phyloP scores from a whole-genome alignment of 2,329 filamentous ascomycete species.

The Pseudopyrenochaeta lycopersici region DNA sequence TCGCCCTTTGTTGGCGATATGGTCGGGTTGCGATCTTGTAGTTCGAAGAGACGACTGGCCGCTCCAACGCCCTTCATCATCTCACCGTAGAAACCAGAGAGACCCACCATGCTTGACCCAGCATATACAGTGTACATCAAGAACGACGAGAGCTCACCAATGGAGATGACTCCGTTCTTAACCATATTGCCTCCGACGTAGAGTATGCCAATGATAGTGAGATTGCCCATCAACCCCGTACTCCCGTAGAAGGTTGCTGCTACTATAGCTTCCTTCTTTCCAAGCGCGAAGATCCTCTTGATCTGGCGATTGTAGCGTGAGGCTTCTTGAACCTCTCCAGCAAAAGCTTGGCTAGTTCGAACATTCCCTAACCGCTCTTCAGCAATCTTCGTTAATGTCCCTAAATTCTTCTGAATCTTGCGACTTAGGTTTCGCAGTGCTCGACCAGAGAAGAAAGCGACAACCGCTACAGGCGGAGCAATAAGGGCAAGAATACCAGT shows the following conservation, averaged over 20 bases:
- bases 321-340: slow-evolving; percentile 90
- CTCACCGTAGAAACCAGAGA: slow-evolving; percentile 97
- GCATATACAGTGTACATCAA: slow-evolving; percentile 97
- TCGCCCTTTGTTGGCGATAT: slow-evolving; percentile 87
- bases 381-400: slow-evolving; percentile 93
- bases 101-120: slow-evolving; percentile 86
- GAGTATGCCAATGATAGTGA: slow-evolving; percentile 91
- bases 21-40: slow-evolving; percentile 87
- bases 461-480: slow-evolving; percentile 89
- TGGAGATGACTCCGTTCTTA: slow-evolving; percentile 81
- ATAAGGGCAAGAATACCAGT: slow-evolving; percentile 87
- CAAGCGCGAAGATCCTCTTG: slow-evolving; percentile 88
- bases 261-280: slow-evolving; percentile 85
- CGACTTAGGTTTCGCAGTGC: slow-evolving; percentile 88
- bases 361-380: slow-evolving; percentile 98
- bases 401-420: slow-evolving; percentile 92
- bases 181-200: slow-evolving; percentile 93
- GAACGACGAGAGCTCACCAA: slow-evolving; percentile 94
- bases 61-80: slow-evolving; percentile 99
- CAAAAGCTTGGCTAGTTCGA: slow-evolving; percentile 95
- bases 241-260: slow-evolving; percentile 88
- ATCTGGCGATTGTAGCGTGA: slow-evolving; percentile 91
- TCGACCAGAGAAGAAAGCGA: slow-evolving; percentile 90
- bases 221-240: slow-evolving; percentile 92
- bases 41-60: slow-evolving; percentile 93